Conservation (phyloP, 148 eudicot genomes). For the Camellia granthamiana region DNA sequence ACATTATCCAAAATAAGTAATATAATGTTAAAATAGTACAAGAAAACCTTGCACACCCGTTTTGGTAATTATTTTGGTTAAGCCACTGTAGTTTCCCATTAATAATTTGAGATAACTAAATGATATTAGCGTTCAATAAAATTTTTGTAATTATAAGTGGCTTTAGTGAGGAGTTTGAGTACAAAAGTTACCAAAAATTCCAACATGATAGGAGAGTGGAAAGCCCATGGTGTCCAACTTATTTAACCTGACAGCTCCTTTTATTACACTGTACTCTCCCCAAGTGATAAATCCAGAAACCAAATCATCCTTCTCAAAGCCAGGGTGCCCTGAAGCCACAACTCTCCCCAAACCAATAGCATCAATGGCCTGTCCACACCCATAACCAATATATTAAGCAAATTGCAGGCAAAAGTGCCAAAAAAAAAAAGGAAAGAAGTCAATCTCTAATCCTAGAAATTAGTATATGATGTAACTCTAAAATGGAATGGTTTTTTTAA, state of each 20-base stretch:
- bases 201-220: constrained; percentile 46
- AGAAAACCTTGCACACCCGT: too few relatives aligned
- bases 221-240: constrained; percentile 37
- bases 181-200: constrained; percentile 32
- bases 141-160: too few relatives aligned
- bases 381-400: not conserved
- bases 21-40: too few relatives aligned
- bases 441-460: not conserved
- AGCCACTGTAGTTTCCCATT: too few relatives aligned
- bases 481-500: not conserved
- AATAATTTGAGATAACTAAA: too few relatives aligned
- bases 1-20: too few relatives aligned
- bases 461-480: not conserved
- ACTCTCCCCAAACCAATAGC: constrained; percentile 47
- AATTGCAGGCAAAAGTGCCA: not conserved
- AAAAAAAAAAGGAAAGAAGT: not conserved
- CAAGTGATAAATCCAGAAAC: constrained; percentile 35
- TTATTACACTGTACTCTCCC: constrained; percentile 39
- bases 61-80: too few relatives aligned
- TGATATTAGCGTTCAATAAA: too few relatives aligned
- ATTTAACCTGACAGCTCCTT: constrained; percentile 17
- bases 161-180: too few relatives aligned
- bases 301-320: constrained; percentile 36
- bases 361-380: constrained; percentile 15
- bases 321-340: constrained; percentile 36